phyloP scores from a whole-genome alignment of 257 asterid species.

The Solanum etuberosum region DNA sequence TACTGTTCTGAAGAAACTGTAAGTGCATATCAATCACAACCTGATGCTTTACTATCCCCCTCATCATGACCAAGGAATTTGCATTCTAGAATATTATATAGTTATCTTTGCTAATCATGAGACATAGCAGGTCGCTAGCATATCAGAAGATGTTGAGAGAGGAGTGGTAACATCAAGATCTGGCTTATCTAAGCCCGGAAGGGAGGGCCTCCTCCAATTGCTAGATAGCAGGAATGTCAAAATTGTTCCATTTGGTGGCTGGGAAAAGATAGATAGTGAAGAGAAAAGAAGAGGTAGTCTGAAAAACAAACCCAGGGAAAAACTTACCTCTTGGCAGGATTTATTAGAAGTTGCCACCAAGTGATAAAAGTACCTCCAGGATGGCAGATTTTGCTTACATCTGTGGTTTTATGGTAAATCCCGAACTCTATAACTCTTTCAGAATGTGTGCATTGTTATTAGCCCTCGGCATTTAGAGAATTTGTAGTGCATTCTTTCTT shows the following conservation, averaged over 20 bases:
- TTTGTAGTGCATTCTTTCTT: not conserved
- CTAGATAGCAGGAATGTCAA: slow-evolving; percentile 39
- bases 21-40: slow-evolving; percentile 5
- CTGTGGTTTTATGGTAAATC: not conserved
- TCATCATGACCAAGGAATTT: not conserved
- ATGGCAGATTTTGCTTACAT: not conserved
- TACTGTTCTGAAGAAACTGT: slow-evolving; percentile 88
- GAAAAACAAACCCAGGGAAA: slow-evolving; percentile 60
- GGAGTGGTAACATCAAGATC: slow-evolving; percentile 35
- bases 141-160: slow-evolving; percentile 50
- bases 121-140: slow-evolving; percentile 50
- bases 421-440: not conserved
- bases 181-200: slow-evolving; percentile 40
- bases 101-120: not conserved
- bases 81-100: not conserved
- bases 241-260: slow-evolving; percentile 39
- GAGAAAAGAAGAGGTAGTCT: slow-evolving; percentile 50
- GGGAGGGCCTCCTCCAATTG: slow-evolving; percentile 48
- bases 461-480: not conserved
- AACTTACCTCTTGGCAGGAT: slow-evolving; percentile 66
- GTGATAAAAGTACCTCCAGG: not conserved
- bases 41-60: not conserved
- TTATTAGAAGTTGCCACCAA: slow-evolving; percentile 36
- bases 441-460: not conserved
- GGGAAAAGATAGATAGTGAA: slow-evolving; percentile 66